Base-by-base conservation (phyloP, 1,284 basidiomycete species). In the Marasmius oreades region DNA sequence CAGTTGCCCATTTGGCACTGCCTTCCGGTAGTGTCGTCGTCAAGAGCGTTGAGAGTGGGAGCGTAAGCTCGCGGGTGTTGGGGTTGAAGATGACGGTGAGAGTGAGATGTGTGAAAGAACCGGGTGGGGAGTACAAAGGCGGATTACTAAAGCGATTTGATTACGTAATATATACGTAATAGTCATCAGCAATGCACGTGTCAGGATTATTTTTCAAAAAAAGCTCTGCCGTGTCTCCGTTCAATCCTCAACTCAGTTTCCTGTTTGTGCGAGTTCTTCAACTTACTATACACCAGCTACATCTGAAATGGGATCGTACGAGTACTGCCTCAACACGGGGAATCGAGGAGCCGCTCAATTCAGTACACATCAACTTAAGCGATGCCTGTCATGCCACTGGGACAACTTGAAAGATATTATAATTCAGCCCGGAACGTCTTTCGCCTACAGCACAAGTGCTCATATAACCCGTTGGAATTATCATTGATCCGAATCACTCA, bases 1-100 rank as follows among this genome's bases (percentile, higher is more conserved):
- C 51, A 56, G 51, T 56, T 56, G 43, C 55, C 55, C 55, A 56
- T 56, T 36, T 52, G 45, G 28, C 45, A 42, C 8, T 42, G 20
- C n/a, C 16, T 42, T 42, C 14, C 2, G 5, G 39, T 42, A 42
- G 10, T 16, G 8, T 42, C 39, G 39, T 42, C 39, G 39, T 42
- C 39, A 16, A 42, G 39, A 7, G 7, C 39, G 39, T 42, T 42
- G 39, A 42, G 39, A 20, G 39, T 16, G 39, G n/a, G 39, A 7
- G 39, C 16, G 20, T 7, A 2, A 16, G n/a, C 39, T 42, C 39
- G 39, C 39, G 16, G 39, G 20, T 7, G n/a, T 18, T 16, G 39
- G 39, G 6, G 7, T 8, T 14, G 5, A 20, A 4, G 37, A 20
- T 39, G 37, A 20, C 5, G 16, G 39, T 42, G 39, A 42, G 39